Base-by-base conservation (phyloP, 129 eudicot species). In the Flaveria trinervia region DNA sequence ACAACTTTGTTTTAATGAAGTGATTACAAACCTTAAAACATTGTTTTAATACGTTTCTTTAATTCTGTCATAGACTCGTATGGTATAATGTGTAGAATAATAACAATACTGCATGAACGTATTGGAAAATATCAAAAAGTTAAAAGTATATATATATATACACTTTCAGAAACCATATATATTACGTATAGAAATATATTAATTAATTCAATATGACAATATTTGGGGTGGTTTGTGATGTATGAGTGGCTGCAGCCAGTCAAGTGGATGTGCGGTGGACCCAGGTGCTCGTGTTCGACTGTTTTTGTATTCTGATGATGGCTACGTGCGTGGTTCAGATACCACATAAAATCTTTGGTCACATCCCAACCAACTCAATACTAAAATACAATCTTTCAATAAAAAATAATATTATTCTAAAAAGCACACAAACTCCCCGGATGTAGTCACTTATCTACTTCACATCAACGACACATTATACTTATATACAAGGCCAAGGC, bases 311-410 rank as follows among this genome's bases (percentile, higher is more conserved):
- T 55, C 39, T 66, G 64, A 18, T 36, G 76, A 67, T 45, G 54
- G 74, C 71, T 75, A 80, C 84, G 84, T 80, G 80, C 60, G 79
- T 16, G 12, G 45, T 48, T 74, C 33, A 13, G 65, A 66, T 9
- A 45, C 84, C 84, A 80, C 80, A 80, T 55, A 80, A 80, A 74
- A 67, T 67, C 71, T 28, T 30, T 80, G 80, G 84, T 80, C 52
- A 69, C 45, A 67, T 44, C 65, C 74, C 51, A 74, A 56, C 71
- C 80, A 67, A 54, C 75, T 56, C 70, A 13, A 12, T 45, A 45
- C 11, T 36, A 45, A 45, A 45, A 45, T 45, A 45, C 14, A 45
- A 45, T 45, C 50, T 45, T 45, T 11, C 13, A 9, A 45, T 45
- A 8, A 8, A 45, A 2, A 45, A 45, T 45, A 45, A 8, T 45